phyloP scores from a whole-genome alignment of 1,139 yeast genomes.

The Protomyces inundatus region DNA sequence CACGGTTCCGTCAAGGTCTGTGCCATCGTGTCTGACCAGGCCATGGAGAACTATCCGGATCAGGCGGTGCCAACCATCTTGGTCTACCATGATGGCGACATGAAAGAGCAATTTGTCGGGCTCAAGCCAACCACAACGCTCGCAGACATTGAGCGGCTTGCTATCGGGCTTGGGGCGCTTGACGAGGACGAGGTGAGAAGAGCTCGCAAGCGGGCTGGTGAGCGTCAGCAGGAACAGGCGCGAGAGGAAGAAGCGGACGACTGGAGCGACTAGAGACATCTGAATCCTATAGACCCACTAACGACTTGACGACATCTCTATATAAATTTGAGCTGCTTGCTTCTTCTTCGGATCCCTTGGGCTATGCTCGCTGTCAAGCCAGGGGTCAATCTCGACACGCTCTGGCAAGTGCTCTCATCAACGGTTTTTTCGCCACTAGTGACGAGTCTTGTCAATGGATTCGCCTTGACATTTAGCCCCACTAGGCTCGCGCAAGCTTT shows the following conservation, averaged over 20 bases:
- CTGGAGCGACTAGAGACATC: slow-evolving; percentile 16
- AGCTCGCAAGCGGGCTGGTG: slow-evolving; percentile 15
- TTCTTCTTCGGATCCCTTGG: neutral
- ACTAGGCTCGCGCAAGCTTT: too few species aligned
- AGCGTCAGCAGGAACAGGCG: neutral
- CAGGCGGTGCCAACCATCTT: slow-evolving; percentile 84
- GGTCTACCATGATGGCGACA: slow-evolving; percentile 54
- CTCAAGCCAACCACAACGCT: slow-evolving; percentile 12
- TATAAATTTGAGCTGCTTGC: neutral
- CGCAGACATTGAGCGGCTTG: slow-evolving; percentile 11
- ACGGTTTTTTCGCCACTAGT: neutral
- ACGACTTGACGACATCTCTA: neutral
- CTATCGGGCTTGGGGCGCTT: slow-evolving; percentile 16
- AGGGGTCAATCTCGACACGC: neutral
- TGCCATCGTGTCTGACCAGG: slow-evolving; percentile 81
- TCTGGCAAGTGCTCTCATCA: neutral
- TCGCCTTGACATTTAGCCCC: neutral
- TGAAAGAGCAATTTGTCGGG: slow-evolving; percentile 26
- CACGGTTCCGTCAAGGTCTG: slow-evolving; percentile 83
- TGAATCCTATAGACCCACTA: neutral
- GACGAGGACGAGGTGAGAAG: slow-evolving; percentile 22
- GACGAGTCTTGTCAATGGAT: neutral
- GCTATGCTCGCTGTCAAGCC: neutral
- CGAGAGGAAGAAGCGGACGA: slow-evolving; percentile 22
- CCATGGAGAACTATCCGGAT: slow-evolving; percentile 88